A percentile compares a stretch with the other conserved stretches of the same genome.
These are phyloP conservation scores for Candida labiduridarum DNA, from an alignment of 1,139 yeast genomes.

Conservation along the genomic window DNA sequence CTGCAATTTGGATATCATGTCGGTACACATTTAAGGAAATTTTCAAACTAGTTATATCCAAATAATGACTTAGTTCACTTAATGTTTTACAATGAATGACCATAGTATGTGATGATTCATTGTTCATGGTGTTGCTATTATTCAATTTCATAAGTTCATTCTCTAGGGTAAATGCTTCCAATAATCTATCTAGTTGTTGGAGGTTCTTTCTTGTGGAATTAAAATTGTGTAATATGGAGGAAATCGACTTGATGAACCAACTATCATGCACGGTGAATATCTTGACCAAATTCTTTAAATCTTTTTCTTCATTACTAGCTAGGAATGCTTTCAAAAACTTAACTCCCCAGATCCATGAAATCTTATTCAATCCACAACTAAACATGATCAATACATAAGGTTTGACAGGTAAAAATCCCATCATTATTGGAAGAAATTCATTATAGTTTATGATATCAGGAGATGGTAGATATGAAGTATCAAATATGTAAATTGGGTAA, in stretches of 20 bases:
- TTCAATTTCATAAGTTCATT: background rate
- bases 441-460: slow-evolving; percentile 48
- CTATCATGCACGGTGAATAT: slow-evolving; percentile 87
- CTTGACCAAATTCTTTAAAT: slow-evolving; percentile 51
- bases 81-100: slow-evolving; percentile 50
- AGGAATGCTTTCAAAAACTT: slow-evolving; percentile 73
- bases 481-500: slow-evolving; percentile 71
- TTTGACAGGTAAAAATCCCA: slow-evolving; percentile 50
- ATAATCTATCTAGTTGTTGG: slow-evolving; percentile 28
- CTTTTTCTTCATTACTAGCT: slow-evolving; percentile 42
- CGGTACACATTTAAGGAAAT: slow-evolving; percentile 75
- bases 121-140: background rate
- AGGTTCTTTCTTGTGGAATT: slow-evolving; percentile 37
- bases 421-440: slow-evolving; percentile 42
- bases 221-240: slow-evolving; percentile 67
- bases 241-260: slow-evolving; percentile 82
- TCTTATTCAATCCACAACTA: slow-evolving; percentile 73
- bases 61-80: slow-evolving; percentile 59
- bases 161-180: slow-evolving; percentile 29
- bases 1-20: slow-evolving; percentile 35
- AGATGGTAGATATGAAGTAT: slow-evolving; percentile 73
- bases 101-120: slow-evolving; percentile 7
- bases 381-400: slow-evolving; percentile 72
- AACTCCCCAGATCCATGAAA: slow-evolving; percentile 78
- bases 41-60: slow-evolving; percentile 77